Evolutionary conservation across 208 protist genomes (phyloP).

Genomic region (Leishmania guyanensis): DNA sequence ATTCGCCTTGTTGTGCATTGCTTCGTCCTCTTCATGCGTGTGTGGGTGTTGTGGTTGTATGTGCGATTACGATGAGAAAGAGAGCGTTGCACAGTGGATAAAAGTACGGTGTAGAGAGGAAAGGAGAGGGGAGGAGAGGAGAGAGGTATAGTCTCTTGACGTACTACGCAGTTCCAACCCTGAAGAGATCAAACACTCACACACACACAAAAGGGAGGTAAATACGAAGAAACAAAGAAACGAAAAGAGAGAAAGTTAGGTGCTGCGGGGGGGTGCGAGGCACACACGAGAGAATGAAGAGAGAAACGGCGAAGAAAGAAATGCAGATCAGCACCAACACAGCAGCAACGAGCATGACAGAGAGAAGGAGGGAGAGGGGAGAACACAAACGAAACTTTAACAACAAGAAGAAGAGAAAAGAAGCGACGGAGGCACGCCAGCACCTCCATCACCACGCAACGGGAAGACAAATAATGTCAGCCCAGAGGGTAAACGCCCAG

Average conservation of each 20-base stretch:
- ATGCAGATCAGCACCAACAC: neutral
- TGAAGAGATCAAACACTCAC: neutral
- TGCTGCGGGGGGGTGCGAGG: neutral
- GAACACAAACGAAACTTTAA: neutral
- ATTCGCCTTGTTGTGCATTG: neutral
- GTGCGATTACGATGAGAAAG: neutral
- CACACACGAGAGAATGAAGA: neutral
- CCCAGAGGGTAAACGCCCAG: too few species aligned
- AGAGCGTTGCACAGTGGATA: neutral
- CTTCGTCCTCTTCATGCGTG: neutral
- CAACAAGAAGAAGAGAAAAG: neutral
- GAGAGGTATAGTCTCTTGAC: neutral
- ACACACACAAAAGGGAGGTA: neutral
- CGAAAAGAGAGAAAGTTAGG: neutral
- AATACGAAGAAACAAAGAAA: neutral
- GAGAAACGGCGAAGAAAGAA: neutral
- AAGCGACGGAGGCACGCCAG: neutral
- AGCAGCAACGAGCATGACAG: neutral
- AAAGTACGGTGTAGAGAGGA: neutral
- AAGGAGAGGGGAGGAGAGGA: neutral
- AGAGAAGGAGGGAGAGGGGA: neutral
- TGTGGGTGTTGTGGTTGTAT: neutral
- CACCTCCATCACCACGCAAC: neutral
- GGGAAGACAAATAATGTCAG: neutral
- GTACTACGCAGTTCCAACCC: neutral